Conservation (phyloP, 805 yeast species). For the Ogataea trehalophila region DNA sequence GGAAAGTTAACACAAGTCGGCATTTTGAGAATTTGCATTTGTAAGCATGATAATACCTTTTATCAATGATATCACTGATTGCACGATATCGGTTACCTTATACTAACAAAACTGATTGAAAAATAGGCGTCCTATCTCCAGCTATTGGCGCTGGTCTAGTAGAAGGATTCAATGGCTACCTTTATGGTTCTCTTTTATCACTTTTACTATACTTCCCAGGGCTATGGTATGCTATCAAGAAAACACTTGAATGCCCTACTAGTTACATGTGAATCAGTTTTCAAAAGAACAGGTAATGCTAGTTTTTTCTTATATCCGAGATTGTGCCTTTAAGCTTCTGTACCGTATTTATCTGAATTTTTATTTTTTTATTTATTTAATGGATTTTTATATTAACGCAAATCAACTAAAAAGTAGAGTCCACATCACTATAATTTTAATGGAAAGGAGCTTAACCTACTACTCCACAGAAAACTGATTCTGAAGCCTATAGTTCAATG, state of each 20-base stretch:
- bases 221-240: neutral
- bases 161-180: neutral
- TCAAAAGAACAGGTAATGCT: too few relatives aligned
- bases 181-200: neutral
- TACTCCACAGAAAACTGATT: too few relatives aligned
- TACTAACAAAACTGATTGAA: neutral
- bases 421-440: too few relatives aligned
- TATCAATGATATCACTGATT: neutral
- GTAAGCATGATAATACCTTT: neutral
- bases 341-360: too few relatives aligned
- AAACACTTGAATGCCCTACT: neutral
- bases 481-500: too few relatives aligned
- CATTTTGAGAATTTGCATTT: neutral
- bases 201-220: slow-evolving; percentile 5
- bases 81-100: neutral
- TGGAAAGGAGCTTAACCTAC: too few relatives aligned
- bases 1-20: slow-evolving; percentile 3
- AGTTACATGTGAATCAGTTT: neutral
- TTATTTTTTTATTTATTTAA: too few relatives aligned
- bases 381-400: too few relatives aligned
- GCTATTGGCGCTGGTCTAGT: neutral
- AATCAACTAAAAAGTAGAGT: too few relatives aligned
- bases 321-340: too few relatives aligned
- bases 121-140: slow-evolving; percentile 2
- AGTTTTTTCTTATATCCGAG: too few relatives aligned